Evolutionary conservation across 495 filamentous ascomycete genomes (phyloP).

Genomic region (Penicilliopsis zonata): DNA sequence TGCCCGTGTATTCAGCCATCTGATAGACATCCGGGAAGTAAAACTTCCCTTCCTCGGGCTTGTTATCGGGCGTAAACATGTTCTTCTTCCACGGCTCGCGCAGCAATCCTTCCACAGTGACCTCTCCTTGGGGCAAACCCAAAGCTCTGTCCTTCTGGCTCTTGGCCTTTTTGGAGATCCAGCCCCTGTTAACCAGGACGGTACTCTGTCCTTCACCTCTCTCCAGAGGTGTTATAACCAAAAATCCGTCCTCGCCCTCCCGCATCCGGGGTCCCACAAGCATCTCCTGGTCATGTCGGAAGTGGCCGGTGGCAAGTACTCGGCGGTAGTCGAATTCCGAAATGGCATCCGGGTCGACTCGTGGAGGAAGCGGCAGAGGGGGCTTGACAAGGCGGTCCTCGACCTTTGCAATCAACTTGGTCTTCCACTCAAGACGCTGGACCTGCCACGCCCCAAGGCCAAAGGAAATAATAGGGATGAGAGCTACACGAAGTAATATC

Average conservation of each 20-base stretch:
- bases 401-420: constrained; percentile 73
- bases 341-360: constrained; percentile 67
- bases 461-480: constrained; percentile 89
- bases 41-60: constrained; percentile 69
- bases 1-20: constrained; percentile 80
- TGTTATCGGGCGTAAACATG: constrained; percentile 87
- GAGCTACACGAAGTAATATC: constrained; percentile 34
- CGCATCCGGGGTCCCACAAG: constrained; percentile 79
- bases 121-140: constrained; percentile 49
- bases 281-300: constrained; percentile 90
- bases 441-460: constrained; percentile 90
- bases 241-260: constrained; percentile 80
- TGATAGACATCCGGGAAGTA: constrained; percentile 90
- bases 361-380: constrained; percentile 78
- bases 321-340: constrained; percentile 86
- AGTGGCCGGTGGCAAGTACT: constrained; percentile 61
- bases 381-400: constrained; percentile 79
- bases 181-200: constrained; percentile 78
- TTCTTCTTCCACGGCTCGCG: constrained; percentile 93
- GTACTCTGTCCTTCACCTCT: constrained; percentile 48
- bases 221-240: constrained; percentile 86
- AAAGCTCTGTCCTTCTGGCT: constrained; percentile 47
- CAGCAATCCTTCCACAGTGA: constrained; percentile 73
- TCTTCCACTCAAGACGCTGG: constrained; percentile 87
- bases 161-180: constrained; percentile 64